A percentile compares a stretch with the other conserved stretches of the same genome.
phyloP scores from a whole-genome alignment of 2,329 filamentous ascomycete species.

The Teratosphaeria viscida region DNA sequence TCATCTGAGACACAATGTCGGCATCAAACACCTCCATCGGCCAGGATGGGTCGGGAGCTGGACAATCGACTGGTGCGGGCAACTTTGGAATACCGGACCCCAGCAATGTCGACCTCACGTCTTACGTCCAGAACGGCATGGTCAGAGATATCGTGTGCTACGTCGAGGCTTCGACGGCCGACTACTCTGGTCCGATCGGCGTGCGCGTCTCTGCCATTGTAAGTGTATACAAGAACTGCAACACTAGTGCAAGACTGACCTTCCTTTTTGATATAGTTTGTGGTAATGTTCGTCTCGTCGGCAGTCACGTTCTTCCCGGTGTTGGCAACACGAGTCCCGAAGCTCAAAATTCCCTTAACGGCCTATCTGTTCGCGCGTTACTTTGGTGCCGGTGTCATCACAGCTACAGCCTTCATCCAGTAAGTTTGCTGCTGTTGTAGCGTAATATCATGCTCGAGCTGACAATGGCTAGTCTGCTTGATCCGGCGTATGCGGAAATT shows the following conservation, averaged over 20 bases:
- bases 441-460: background rate
- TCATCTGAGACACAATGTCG: background rate
- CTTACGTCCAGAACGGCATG: constrained; percentile 1
- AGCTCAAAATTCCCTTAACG: constrained; percentile 33
- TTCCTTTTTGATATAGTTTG: background rate
- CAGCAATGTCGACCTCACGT: constrained; percentile 2
- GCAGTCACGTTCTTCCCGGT: constrained; percentile 37
- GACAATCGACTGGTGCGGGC: background rate
- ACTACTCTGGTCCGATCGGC: constrained; percentile 43
- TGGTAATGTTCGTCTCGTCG: constrained; percentile 34
- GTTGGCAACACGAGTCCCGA: constrained; percentile 30
- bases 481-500: constrained; percentile 21
- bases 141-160: constrained; percentile 41
- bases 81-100: background rate
- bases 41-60: background rate
- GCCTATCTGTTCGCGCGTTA: constrained; percentile 39
- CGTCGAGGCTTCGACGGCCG: constrained; percentile 35
- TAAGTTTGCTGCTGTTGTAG: constrained; percentile 6
- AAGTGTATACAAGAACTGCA: background rate
- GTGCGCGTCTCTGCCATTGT: constrained; percentile 31
- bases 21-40: background rate
- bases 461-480: constrained; percentile 23
- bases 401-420: constrained; percentile 40
- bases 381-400: constrained; percentile 38
- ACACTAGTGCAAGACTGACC: background rate